phyloP scores from a whole-genome alignment of 805 yeast genomes.

The Suhomyces xylopsoci region DNA sequence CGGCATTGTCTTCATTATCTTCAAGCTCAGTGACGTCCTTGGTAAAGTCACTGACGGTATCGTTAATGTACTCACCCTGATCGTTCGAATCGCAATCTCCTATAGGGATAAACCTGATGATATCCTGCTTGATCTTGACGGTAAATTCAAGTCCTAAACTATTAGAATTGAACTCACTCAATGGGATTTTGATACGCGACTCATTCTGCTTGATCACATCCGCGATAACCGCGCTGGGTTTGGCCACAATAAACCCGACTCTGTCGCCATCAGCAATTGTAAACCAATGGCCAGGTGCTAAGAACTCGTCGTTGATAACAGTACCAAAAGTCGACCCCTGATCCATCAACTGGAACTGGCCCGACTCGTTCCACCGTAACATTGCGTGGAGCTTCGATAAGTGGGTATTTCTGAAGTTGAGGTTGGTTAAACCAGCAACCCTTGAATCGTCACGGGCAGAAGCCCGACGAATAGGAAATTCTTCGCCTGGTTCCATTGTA shows the following conservation, averaged over 20 bases:
- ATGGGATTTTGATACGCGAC: slow-evolving; percentile 17
- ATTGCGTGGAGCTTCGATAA: slow-evolving; percentile 39
- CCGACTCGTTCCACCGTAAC: slow-evolving; percentile 14
- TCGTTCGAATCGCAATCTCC: slow-evolving; percentile 7
- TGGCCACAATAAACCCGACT: slow-evolving; percentile 34
- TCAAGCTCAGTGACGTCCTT: background rate
- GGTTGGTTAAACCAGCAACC: slow-evolving; percentile 24
- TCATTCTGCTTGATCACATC: slow-evolving; percentile 8
- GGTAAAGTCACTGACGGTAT: slow-evolving; percentile 3
- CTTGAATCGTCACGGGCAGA: slow-evolving; percentile 27
- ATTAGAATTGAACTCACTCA: slow-evolving; percentile 20
- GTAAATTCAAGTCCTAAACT: slow-evolving; percentile 19
- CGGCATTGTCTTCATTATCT: slow-evolving; percentile 3
- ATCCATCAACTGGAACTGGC: slow-evolving; percentile 26
- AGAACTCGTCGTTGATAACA: slow-evolving; percentile 22
- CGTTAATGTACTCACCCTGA: slow-evolving; percentile 6
- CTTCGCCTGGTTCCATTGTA: slow-evolving; percentile 12
- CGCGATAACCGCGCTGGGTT: slow-evolving; percentile 24
- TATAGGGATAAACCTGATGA: slow-evolving; percentile 14
- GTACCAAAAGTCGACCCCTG: slow-evolving; percentile 40
- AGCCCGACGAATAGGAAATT: slow-evolving; percentile 25
- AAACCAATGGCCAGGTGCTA: slow-evolving; percentile 5
- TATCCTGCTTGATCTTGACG: slow-evolving; percentile 11
- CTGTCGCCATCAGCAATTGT: slow-evolving; percentile 22
- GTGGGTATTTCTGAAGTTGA: slow-evolving; percentile 32